Conservation (phyloP, 768 basidiomycete genomes). For the Suillus placidus region DNA sequence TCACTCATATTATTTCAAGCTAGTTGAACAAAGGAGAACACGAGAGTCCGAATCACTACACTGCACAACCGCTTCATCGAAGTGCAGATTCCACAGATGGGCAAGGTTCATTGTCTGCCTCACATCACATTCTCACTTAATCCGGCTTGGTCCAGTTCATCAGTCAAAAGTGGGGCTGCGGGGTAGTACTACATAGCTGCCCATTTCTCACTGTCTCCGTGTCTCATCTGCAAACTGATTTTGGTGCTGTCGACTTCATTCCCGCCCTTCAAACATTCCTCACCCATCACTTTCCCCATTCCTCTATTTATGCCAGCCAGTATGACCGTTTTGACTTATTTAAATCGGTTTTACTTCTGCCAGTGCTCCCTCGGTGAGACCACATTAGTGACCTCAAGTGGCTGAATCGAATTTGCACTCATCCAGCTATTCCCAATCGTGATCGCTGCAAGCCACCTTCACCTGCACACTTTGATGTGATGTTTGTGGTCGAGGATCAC, state of each 20-base stretch:
- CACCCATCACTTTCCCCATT: neutral
- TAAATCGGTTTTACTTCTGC: neutral
- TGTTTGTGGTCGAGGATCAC: neutral
- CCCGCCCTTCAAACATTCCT: conserved; percentile 7
- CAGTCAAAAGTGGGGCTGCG: too few species aligned
- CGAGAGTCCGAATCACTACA: too few species aligned
- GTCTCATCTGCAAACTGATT: neutral
- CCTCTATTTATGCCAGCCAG: too few species aligned
- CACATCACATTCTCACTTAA: too few species aligned
- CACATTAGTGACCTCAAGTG: neutral
- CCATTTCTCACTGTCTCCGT: neutral
- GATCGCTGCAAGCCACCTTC: neutral
- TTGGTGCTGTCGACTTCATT: conserved; percentile 15
- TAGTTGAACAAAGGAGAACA: too few species aligned
- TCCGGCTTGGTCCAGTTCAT: too few species aligned
- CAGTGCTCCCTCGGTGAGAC: neutral
- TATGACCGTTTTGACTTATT: neutral
- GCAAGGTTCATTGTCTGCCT: too few species aligned
- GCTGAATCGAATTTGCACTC: neutral
- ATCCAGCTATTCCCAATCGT: neutral
- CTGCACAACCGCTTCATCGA: too few species aligned
- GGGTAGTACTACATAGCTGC: too few species aligned
- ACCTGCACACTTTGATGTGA: neutral
- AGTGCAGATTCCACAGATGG: too few species aligned
- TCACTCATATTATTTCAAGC: too few species aligned